Base-by-base conservation (phyloP, 306 rosid genomes). In the Cicer pinnatifidum region DNA sequence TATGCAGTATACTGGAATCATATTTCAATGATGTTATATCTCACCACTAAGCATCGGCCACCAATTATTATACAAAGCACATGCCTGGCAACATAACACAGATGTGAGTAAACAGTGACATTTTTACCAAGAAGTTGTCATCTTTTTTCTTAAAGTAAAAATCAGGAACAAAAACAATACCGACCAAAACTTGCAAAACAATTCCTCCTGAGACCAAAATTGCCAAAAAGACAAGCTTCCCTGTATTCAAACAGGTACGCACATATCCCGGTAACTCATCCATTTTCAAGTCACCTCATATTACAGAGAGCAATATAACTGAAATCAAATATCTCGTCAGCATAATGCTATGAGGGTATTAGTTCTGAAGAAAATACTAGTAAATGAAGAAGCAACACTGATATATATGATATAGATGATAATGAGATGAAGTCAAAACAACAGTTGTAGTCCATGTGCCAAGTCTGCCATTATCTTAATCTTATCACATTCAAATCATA, bases 11-110 rank as follows among this genome's bases (percentile, higher is more conserved):
- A 19, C 75, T 69, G 28, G 13, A 83, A 57, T 71, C 69, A 41
- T 33, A 67, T 40, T 60, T n/a, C 35, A 68, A 9, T 1, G 13
- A 44, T 33, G 80, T 15, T 62, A 67, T 64, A 60, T 73, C 86
- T 69, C 75, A 93, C 98, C 92, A 71, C 87, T 85, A 58, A 93
- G 87, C 98, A 93, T 89, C n/a, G 98, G 97, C 98, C 98, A 93
- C 98, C 98, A 93, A 72, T 93, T 93, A 81, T 82, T 68, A 85
- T 88, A 91, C 88, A 93, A 78, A 60, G 96, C 97, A 75, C 98
- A 93, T 64, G 98, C 98, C 98, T 93, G 96, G 53, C 62, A 77
- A 80, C 60, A 73, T 15, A 54, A 86, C 44, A 73, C 58, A 66
- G 15, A 82, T 35, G 51, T 63, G 66, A 79, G 77, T 70, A 77